A percentile compares a stretch with the other conserved stretches of the same genome.
phyloP scores from a whole-genome alignment of 2,329 filamentous ascomycete species.

The Diaporthe aspalathi region DNA sequence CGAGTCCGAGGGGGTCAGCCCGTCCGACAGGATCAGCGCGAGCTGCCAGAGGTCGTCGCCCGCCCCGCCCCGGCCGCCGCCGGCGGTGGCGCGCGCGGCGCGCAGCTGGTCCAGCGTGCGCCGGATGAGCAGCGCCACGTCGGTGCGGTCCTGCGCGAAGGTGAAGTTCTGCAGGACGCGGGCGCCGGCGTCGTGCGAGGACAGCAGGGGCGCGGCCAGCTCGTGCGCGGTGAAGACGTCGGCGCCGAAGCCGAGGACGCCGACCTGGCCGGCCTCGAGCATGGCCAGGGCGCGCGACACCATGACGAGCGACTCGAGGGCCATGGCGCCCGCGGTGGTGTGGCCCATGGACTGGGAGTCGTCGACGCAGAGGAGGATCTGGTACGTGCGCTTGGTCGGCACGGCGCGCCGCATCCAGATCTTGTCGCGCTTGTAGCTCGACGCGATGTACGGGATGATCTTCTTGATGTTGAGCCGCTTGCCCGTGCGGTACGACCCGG shows the following conservation, averaged over 20 bases:
- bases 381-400: constrained; percentile 93
- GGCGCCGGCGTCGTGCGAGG: constrained; percentile 80
- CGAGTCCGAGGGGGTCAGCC: constrained; percentile 83
- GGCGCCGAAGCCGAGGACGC: constrained; percentile 88
- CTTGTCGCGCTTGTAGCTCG: constrained; percentile 98
- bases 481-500: constrained; percentile 95
- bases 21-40: constrained; percentile 91
- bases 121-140: constrained; percentile 82
- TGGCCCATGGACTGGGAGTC: constrained; percentile 96
- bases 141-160: constrained; percentile 87
- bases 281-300: constrained; percentile 88
- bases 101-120: constrained; percentile 85
- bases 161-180: constrained; percentile 85
- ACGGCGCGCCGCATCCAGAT: constrained; percentile 98
- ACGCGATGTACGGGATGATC: constrained; percentile 99
- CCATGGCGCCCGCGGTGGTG: constrained; percentile 77
- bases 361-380: constrained; percentile 97
- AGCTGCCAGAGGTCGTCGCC: constrained; percentile 89
- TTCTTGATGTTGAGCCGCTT: constrained; percentile 99
- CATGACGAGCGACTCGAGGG: constrained; percentile 94
- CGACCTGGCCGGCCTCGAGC: constrained; percentile 95
- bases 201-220: constrained; percentile 85
- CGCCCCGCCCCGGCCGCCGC: constrained; percentile 54
- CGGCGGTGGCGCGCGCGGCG: constrained; percentile 68
- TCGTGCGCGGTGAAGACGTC: constrained; percentile 87